These are phyloP conservation scores for Pseudogymnoascus sp. DNA, from an alignment of 2,329 filamentous ascomycete species.

Conservation along the genomic window DNA sequence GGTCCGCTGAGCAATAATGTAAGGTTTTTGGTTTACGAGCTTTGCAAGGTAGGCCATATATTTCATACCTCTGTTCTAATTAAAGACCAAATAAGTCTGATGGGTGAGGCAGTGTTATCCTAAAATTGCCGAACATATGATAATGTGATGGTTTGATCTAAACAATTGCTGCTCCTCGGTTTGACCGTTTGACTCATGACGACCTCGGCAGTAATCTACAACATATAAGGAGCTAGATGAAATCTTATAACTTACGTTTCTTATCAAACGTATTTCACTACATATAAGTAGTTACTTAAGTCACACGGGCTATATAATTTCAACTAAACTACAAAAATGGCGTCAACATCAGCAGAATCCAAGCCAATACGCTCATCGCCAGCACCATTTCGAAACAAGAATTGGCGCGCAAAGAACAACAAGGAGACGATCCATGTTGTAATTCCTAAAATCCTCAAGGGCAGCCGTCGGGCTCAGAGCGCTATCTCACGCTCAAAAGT, in stretches of 20 bases:
- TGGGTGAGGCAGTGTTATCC: neutral
- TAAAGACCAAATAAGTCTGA: neutral
- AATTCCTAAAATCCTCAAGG: conserved; percentile 20
- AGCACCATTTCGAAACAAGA: conserved; percentile 4
- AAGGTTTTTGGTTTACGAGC: neutral
- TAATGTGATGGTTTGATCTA: neutral
- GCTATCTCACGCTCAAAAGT: conserved; percentile 17
- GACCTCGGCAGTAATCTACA: neutral
- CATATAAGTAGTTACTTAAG: neutral
- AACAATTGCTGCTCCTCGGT: neutral
- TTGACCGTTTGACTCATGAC: neutral
- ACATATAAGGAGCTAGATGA: neutral
- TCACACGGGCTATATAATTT: neutral
- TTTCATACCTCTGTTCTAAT: neutral
- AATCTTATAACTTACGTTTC: neutral
- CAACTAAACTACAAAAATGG: neutral
- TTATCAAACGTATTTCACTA: neutral
- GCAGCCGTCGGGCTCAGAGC: conserved; percentile 14
- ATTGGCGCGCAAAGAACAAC: conserved; percentile 19
- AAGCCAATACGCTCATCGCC: neutral
- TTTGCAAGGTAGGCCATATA: neutral
- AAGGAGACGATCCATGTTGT: conserved; percentile 22
- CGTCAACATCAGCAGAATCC: neutral
- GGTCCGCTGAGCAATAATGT: neutral
- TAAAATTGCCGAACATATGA: neutral